Conservation (phyloP, 2,329 filamentous ascomycete species). For the Calycina marina region DNA sequence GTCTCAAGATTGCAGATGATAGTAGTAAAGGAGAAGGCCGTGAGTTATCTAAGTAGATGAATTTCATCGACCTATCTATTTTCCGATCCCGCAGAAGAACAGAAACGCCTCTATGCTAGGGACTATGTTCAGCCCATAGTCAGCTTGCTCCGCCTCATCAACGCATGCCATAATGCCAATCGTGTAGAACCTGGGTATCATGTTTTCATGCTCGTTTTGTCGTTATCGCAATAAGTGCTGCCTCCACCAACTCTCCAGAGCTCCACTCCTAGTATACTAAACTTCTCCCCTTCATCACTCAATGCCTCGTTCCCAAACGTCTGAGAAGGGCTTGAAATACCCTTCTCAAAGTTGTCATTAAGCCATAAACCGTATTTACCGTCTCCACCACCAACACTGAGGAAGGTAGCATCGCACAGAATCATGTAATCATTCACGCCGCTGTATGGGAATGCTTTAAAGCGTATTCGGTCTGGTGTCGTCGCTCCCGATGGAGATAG, state of each 20-base stretch:
- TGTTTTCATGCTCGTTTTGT: too few species aligned
- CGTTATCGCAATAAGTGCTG: too few species aligned
- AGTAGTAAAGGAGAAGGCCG: too few species aligned
- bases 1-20: too few species aligned
- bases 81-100: too few species aligned
- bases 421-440: conserved; percentile 96
- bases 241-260: conserved; percentile 92
- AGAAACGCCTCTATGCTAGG: too few species aligned
- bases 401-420: conserved; percentile 71
- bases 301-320: conserved; percentile 93
- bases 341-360: conserved; percentile 69
- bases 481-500: conserved; percentile 25
- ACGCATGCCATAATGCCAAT: too few species aligned
- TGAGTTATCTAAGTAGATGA: too few species aligned
- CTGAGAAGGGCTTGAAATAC: conserved; percentile 68
- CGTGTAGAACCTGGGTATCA: too few species aligned
- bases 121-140: too few species aligned
- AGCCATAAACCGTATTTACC: conserved; percentile 92
- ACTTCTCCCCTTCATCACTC: conserved; percentile 85
- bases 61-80: too few species aligned
- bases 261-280: conserved; percentile 81
- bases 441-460: conserved; percentile 94
- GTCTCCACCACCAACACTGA: conserved; percentile 78
- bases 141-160: too few species aligned
- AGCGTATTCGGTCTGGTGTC: conserved; percentile 65